These are phyloP conservation scores for Calendula officinalis DNA, from an alignment of 129 eudicot species.

Conservation along the genomic window DNA sequence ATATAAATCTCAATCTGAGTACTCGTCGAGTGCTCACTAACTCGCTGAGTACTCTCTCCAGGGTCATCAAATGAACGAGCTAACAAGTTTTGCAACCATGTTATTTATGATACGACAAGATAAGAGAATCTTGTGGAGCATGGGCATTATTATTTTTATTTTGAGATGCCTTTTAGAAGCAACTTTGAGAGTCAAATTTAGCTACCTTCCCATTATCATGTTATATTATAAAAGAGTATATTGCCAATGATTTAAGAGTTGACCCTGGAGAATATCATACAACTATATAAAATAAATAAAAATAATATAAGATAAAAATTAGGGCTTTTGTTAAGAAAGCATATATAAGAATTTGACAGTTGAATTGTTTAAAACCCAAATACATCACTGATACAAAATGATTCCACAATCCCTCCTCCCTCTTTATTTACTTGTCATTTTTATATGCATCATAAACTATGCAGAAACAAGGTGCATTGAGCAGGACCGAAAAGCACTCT, in stretches of 20 bases:
- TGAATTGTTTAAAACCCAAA: conserved; percentile 6
- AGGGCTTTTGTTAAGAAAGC: not conserved
- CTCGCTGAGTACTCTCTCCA: no score
- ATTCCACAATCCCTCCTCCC: conserved; percentile 1
- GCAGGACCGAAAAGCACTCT: conserved; percentile 31
- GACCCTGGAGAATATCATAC: not conserved
- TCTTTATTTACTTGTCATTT: conserved; percentile 10
- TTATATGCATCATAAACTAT: conserved; percentile 9
- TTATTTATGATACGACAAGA: not conserved
- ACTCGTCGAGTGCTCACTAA: no score
- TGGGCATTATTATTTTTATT: not conserved
- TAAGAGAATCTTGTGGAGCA: not conserved
- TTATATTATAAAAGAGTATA: not conserved
- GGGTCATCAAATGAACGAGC: no score
- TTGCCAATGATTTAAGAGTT: not conserved
- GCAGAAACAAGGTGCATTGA: conserved; percentile 26
- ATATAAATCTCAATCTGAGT: no score
- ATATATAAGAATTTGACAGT: not conserved
- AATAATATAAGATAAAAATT: not conserved
- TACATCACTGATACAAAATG: conserved; percentile 15
- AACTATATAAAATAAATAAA: not conserved
- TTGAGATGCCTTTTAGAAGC: not conserved
- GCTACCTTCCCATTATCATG: not conserved
- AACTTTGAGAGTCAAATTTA: not conserved
- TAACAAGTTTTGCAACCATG: not conserved